Evolutionary conservation across 1,139 yeast genomes (phyloP).

Genomic region (Diutina scorzettiae): DNA sequence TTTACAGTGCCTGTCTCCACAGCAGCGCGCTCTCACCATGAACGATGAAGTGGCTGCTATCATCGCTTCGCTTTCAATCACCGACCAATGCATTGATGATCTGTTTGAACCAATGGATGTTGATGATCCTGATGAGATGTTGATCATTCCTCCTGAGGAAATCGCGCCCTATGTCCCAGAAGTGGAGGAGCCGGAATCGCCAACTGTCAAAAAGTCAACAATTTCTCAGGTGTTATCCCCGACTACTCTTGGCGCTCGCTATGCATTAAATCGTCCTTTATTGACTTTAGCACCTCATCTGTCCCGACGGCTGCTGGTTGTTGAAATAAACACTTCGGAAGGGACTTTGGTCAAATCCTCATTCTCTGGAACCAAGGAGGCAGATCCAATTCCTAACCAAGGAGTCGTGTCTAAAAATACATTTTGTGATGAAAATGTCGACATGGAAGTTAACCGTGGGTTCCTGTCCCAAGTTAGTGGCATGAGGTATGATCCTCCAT

Average conservation of each 20-base stretch:
- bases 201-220: neutral
- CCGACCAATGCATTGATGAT: neutral
- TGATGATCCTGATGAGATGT: neutral
- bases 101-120: neutral
- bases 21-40: neutral
- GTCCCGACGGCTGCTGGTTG: neutral
- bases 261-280: slow-evolving; percentile 11
- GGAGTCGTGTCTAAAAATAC: too few relatives aligned
- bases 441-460: too few relatives aligned
- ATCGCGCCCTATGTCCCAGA: neutral
- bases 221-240: slow-evolving; percentile 13
- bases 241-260: slow-evolving; percentile 14
- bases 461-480: too few relatives aligned
- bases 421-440: too few relatives aligned
- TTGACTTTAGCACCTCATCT: slow-evolving; percentile 6
- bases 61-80: neutral
- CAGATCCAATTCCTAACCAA: too few relatives aligned
- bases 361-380: too few relatives aligned
- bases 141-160: neutral
- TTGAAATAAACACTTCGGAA: neutral
- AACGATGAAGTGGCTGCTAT: neutral
- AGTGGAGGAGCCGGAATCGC: neutral
- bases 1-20: too few relatives aligned
- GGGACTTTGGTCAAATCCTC: too few relatives aligned
- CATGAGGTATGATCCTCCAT: neutral